These are phyloP conservation scores for Fusarium gaditjirri DNA, from an alignment of 2,329 filamentous ascomycete genomes.

Conservation along the genomic window DNA sequence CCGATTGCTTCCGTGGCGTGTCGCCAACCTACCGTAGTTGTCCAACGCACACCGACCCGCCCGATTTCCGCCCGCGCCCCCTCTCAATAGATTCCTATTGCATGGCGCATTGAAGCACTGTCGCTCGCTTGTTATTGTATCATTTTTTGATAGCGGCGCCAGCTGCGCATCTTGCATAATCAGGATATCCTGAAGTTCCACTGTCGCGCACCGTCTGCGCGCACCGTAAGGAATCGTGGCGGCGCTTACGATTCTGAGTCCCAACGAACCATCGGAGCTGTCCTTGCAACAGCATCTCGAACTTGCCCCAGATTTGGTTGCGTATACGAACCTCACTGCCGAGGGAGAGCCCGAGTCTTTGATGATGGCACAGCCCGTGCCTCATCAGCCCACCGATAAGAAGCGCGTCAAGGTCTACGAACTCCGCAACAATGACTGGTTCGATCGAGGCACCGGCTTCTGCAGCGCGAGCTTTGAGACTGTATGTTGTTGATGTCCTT, in stretches of 20 bases:
- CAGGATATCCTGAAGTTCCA: constrained; percentile 22
- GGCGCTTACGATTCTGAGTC: constrained; percentile 66
- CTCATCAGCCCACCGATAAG: constrained; percentile 73
- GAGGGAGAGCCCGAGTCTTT: constrained; percentile 69
- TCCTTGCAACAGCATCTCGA: constrained; percentile 70
- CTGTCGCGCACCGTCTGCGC: constrained; percentile 45
- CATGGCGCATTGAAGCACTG: constrained; percentile 49
- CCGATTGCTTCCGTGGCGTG: constrained; percentile 42
- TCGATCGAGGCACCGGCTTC: constrained; percentile 95
- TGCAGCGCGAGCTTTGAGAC: constrained; percentile 81
- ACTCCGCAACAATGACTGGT: constrained; percentile 98
- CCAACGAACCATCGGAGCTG: constrained; percentile 63
- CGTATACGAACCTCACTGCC: constrained; percentile 59
- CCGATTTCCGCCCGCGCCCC: constrained; percentile 31
- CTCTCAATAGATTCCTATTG: constrained; percentile 35
- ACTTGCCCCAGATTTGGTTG: constrained; percentile 63
- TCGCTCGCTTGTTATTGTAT: constrained; percentile 33
- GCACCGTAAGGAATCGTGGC: constrained; percentile 60
- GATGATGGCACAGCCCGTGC: constrained; percentile 79
- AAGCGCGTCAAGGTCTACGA: constrained; percentile 98
- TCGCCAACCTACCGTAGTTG: constrained; percentile 29
- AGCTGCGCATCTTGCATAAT: constrained; percentile 26
- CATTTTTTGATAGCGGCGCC: constrained; percentile 28
- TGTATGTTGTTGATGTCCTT: constrained; percentile 63
- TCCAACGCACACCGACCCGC: constrained; percentile 35